phyloP scores from a whole-genome alignment of 345 rosid genomes.

The Balakata baccata region DNA sequence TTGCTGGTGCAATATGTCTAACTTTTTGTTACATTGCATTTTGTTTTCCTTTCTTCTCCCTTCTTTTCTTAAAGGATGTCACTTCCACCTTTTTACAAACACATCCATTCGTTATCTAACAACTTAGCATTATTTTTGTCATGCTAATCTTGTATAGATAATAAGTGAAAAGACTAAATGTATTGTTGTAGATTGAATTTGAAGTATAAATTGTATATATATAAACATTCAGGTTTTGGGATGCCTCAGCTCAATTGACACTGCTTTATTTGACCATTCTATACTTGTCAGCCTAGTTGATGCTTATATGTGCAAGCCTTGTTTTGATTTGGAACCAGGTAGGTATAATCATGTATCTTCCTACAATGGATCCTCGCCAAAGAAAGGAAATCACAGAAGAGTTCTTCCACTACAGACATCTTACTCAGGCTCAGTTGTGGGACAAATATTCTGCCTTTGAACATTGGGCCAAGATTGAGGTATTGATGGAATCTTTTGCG shows the following conservation, averaged over 20 bases:
- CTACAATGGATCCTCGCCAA: slow-evolving; percentile 84
- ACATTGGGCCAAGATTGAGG: slow-evolving; percentile 99
- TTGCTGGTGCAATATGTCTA: no score
- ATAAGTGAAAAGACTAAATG: no score
- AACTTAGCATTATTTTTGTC: no score
- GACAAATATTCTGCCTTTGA: slow-evolving; percentile 79
- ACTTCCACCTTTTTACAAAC: no score
- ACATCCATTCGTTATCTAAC: no score
- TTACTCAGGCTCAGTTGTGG: slow-evolving; percentile 69
- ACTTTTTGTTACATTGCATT: no score
- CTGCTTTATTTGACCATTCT: not conserved
- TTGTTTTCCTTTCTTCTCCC: no score
- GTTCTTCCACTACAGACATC: slow-evolving; percentile 77
- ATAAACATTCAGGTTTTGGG: not conserved
- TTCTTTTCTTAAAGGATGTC: no score
- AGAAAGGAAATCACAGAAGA: slow-evolving; percentile 94
- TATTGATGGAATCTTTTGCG: slow-evolving; percentile 30
- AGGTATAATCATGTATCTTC: slow-evolving; percentile 98
- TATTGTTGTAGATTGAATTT: not conserved
- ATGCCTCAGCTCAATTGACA: not conserved
- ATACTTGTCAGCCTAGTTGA: not conserved
- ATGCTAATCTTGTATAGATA: no score
- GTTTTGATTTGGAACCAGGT: slow-evolving; percentile 45
- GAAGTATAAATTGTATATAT: not conserved
- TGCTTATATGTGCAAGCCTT: not conserved